Percentiles rank a stretch among this genome's conserved stretches.
These are phyloP conservation scores for Rhododendron molle DNA, from an alignment of 148 eudicot species.

Conservation along the genomic window DNA sequence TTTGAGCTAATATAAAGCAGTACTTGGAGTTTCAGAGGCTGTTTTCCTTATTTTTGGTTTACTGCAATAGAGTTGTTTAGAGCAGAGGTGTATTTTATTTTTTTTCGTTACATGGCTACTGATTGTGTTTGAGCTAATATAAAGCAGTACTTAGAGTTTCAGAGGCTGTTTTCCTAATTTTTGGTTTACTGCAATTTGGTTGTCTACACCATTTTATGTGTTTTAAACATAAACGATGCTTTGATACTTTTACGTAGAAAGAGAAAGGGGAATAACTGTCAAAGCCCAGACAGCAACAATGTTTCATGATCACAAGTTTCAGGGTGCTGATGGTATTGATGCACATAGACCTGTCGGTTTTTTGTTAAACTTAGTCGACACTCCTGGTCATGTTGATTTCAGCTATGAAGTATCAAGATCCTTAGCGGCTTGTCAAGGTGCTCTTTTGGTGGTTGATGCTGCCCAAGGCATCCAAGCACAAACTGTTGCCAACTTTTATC, in stretches of 20 bases:
- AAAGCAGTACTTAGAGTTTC: background rate
- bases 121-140: too few species aligned
- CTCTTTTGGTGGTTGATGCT: constrained; percentile 90
- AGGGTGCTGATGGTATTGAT: constrained; percentile 19
- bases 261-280: constrained; percentile 97
- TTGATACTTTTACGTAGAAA: constrained; percentile 66
- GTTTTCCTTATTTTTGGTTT: background rate
- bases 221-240: background rate
- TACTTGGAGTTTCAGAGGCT: background rate
- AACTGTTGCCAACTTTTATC: constrained; percentile 93
- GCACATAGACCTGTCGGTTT: constrained; percentile 26
- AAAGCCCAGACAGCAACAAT: constrained; percentile 98
- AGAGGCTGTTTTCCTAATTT: background rate
- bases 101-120: too few species aligned
- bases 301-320: constrained; percentile 55
- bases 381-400: constrained; percentile 98
- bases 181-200: background rate
- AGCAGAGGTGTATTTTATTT: too few species aligned
- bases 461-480: constrained; percentile 99
- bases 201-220: background rate
- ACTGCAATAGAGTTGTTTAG: background rate
- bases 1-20: background rate
- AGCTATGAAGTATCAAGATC: constrained; percentile 98
- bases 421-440: constrained; percentile 96
- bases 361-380: constrained; percentile 75